Conservation (phyloP, 2,329 filamentous ascomycete genomes). For the Bipolaris gigantea region DNA sequence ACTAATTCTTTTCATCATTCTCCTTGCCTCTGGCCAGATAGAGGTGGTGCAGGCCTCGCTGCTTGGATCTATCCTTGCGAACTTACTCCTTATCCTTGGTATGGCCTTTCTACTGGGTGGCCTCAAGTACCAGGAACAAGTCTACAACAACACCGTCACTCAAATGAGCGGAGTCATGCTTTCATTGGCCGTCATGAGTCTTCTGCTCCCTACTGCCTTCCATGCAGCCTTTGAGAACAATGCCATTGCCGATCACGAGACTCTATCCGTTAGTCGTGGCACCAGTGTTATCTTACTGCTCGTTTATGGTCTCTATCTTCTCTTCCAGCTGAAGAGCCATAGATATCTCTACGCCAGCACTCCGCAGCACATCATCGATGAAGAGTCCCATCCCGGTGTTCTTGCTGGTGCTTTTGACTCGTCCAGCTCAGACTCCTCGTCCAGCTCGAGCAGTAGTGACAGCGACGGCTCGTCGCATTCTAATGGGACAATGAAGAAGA, state of each 20-base stretch:
- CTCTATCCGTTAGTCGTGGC: constrained; percentile 82
- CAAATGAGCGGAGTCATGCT: constrained; percentile 95
- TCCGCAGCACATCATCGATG: constrained; percentile 88
- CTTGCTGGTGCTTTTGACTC: constrained; percentile 79
- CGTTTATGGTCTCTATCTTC: constrained; percentile 79
- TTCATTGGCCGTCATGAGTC: constrained; percentile 85
- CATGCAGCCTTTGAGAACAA: constrained; percentile 78
- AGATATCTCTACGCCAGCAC: constrained; percentile 90
- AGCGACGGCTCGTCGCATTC: constrained; percentile 67
- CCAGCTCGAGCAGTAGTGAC: constrained; percentile 53
- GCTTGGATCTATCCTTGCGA: constrained; percentile 85
- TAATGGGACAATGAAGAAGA: constrained; percentile 72
- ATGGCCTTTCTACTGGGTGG: constrained; percentile 91
- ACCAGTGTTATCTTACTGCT: constrained; percentile 84
- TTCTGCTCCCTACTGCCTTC: constrained; percentile 88
- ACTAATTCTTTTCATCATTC: constrained; percentile 54
- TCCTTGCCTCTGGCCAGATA: constrained; percentile 67
- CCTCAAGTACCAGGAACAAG: constrained; percentile 83
- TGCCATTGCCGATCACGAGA: constrained; percentile 65
- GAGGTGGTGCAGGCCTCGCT: constrained; percentile 89
- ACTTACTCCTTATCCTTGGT: constrained; percentile 83
- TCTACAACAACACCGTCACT: constrained; percentile 93
- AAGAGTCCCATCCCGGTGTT: constrained; percentile 84
- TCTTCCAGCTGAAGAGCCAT: constrained; percentile 92
- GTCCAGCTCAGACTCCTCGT: constrained; percentile 59